Percentiles rank a stretch among this genome's conserved stretches.
Conservation (phyloP, 306 rosid species). For the Inga oerstediana region DNA sequence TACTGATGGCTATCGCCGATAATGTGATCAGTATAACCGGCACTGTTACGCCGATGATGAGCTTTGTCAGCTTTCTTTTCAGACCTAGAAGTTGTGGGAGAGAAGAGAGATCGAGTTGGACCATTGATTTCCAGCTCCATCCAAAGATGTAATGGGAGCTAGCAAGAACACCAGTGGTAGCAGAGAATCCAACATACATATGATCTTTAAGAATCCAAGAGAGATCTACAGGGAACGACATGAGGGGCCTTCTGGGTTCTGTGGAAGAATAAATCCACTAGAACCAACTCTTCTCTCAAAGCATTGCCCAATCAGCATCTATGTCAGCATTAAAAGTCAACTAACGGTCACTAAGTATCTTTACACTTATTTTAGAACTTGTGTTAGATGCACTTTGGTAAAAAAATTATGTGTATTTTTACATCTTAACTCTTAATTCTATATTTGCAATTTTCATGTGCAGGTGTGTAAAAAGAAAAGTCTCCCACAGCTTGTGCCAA, state of each 20-base stretch:
- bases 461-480: too few species aligned
- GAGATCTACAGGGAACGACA: constrained; percentile 59
- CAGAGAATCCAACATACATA: constrained; percentile 87
- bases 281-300: too few species aligned
- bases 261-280: constrained; percentile 20
- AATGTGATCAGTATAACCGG: constrained; percentile 31
- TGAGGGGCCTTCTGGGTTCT: constrained; percentile 55
- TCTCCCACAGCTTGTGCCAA: too few species aligned
- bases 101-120: constrained; percentile 47
- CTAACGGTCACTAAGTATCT: too few species aligned
- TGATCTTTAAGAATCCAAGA: constrained; percentile 54
- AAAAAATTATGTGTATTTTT: too few species aligned
- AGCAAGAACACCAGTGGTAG: constrained; percentile 84
- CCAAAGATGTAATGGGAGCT: constrained; percentile 80
- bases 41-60: constrained; percentile 45
- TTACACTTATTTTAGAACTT: too few species aligned
- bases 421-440: too few species aligned
- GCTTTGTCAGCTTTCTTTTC: constrained; percentile 45
- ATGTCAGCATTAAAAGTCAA: too few species aligned
- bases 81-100: constrained; percentile 63
- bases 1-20: constrained; percentile 34
- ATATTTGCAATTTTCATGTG: too few species aligned
- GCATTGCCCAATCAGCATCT: too few species aligned
- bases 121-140: constrained; percentile 79
- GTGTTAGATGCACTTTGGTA: too few species aligned